Evolutionary conservation across 768 basidiomycete genomes (phyloP), one percentile per base, ranked within the genome.

Genomic region (Mycena albidolilacea): DNA sequence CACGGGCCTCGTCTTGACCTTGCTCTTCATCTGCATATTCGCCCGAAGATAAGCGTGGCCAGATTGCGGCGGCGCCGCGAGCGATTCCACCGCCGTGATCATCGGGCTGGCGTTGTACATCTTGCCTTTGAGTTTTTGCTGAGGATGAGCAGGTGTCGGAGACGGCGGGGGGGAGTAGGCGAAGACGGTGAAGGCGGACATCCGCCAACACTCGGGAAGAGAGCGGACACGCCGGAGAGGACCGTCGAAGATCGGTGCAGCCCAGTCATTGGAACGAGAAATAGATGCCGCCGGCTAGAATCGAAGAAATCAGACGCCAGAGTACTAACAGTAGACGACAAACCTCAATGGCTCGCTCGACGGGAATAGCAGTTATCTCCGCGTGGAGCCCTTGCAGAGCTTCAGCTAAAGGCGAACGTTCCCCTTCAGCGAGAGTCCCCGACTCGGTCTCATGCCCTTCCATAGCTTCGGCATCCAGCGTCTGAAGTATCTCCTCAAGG

Each of bases 21-120:
- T 73, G 63, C 5, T 60, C 35, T 60, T 69, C 7, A 21, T 19
- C 37, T 7, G 23, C 19, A 64, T 23, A 57, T 55, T 64, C 9
- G 44, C 23, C 23, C 39, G 72, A 37, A 73, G 39, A 65, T 69
- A 73, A 5, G 57, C 55, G 35, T 15, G 72, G 4, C 72, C 72
- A 8, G 71, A 72, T 54, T 68, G 71, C 30, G 58, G 17, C 23
- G 71, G 71, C 61, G 71, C 46, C n/a, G 71, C 61, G 14, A 72
- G 37, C 35, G 44, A 50, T 52, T 72, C 71, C 17, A 48, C 66
- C 11, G 71, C 63, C 30, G 43, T 38, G 38, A 70, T 67, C 39
- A 74, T 55, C 8, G 61, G 37, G 30, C 43, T 54, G 3, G n/a
- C 30, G 50, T 67, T 23, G 39, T 65, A 70, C 46, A 64, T 37